Evolutionary conservation across 768 basidiomycete species (phyloP).

Genomic region (Boletus reticuloceps): DNA sequence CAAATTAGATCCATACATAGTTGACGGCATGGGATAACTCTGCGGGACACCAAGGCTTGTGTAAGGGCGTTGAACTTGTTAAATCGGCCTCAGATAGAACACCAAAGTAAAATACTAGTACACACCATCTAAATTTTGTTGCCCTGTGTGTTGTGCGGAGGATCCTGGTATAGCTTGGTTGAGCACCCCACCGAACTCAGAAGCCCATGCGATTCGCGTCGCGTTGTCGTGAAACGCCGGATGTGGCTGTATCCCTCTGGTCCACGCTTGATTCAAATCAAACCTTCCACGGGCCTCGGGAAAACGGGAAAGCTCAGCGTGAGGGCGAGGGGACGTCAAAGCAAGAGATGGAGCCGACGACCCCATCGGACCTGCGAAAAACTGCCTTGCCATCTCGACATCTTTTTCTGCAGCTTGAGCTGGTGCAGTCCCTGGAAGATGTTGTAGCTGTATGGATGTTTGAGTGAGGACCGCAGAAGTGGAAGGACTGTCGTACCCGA

Average conservation of each 20-base stretch:
- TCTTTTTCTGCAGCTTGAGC: constrained; percentile 60
- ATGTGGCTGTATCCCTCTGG: constrained; percentile 44
- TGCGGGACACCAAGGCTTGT: constrained; percentile 36
- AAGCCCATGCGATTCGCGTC: constrained; percentile 46
- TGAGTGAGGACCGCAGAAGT: background rate
- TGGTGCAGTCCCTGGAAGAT: constrained; percentile 61
- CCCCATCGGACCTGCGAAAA: constrained; percentile 55
- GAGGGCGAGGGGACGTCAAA: constrained; percentile 31
- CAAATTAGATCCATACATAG: constrained; percentile 34
- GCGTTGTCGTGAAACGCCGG: constrained; percentile 34
- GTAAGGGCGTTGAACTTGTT: constrained; percentile 37
- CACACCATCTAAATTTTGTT: constrained; percentile 27
- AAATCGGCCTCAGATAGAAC: constrained; percentile 3
- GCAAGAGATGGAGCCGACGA: constrained; percentile 35
- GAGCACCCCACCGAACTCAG: constrained; percentile 48
- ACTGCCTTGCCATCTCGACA: constrained; percentile 71
- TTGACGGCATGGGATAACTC: constrained; percentile 33
- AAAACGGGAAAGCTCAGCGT: constrained; percentile 29
- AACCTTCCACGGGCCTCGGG: constrained; percentile 27
- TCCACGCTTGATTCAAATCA: constrained; percentile 53
- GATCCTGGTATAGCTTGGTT: constrained; percentile 21
- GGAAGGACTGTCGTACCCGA: constrained; percentile 42
- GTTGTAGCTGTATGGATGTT: constrained; percentile 54
- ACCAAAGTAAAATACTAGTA: background rate
- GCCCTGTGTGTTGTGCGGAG: constrained; percentile 32